These are phyloP conservation scores for Lineolata rhizophorae DNA, from an alignment of 495 filamentous ascomycete genomes.

Conservation along the genomic window DNA sequence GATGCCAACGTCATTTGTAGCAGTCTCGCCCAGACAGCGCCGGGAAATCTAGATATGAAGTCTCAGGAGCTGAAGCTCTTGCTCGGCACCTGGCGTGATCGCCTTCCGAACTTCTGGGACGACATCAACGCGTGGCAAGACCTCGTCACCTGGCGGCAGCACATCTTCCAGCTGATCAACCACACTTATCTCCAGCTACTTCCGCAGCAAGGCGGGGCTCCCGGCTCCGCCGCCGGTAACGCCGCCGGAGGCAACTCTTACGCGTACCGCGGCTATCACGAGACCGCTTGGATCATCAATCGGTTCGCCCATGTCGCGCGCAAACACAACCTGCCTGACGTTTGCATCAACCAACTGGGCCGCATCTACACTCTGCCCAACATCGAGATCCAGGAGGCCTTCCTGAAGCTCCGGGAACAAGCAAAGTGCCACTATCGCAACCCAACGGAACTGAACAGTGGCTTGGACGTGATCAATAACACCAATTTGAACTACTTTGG, in stretches of 20 bases:
- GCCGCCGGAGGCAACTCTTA: conserved; percentile 50
- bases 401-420: conserved; percentile 90
- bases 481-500: conserved; percentile 98
- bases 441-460: conserved; percentile 66
- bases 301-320: conserved; percentile 93
- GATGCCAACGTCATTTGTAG: conserved; percentile 90
- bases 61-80: conserved; percentile 89
- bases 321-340: conserved; percentile 89
- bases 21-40: conserved; percentile 67
- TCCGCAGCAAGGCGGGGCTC: conserved; percentile 52
- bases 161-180: conserved; percentile 97
- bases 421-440: conserved; percentile 98
- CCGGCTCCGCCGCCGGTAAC: not conserved
- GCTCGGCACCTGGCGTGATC: conserved; percentile 84
- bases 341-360: conserved; percentile 89
- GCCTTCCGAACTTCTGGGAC: conserved; percentile 94
- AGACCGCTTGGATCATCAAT: conserved; percentile 99
- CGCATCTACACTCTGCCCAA: conserved; percentile 97
- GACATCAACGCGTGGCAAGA: conserved; percentile 99
- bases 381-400: conserved; percentile 98
- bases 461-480: conserved; percentile 96
- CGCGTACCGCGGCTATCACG: conserved; percentile 91
- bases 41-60: conserved; percentile 72
- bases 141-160: conserved; percentile 94
- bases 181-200: conserved; percentile 71